A percentile compares a stretch with the other conserved stretches of the same genome.
Evolutionary conservation across 2,329 filamentous ascomycete species (phyloP).

Genomic region (Hirsutella minnesotensis): DNA sequence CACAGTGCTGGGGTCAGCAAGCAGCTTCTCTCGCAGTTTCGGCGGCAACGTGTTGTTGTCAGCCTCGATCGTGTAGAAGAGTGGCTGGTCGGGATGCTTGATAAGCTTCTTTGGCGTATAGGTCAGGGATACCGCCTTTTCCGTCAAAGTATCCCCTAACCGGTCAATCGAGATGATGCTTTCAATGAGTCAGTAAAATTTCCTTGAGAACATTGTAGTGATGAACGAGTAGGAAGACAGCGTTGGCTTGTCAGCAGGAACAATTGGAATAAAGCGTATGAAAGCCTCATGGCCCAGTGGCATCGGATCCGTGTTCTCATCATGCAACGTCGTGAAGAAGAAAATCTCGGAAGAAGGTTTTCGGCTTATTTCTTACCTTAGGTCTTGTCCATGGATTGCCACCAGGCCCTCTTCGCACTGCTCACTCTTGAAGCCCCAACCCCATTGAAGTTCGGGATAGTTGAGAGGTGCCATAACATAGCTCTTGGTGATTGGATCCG

Average conservation of each 20-base stretch:
- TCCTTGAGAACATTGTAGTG: background rate
- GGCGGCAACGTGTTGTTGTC: constrained; percentile 86
- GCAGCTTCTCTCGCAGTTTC: constrained; percentile 61
- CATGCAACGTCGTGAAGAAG: constrained; percentile 30
- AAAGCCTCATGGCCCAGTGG: constrained; percentile 41
- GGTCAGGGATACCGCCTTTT: constrained; percentile 73
- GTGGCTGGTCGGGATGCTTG: constrained; percentile 73
- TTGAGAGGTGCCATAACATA: constrained; percentile 89
- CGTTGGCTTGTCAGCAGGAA: constrained; percentile 74
- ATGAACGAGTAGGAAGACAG: constrained; percentile 6
- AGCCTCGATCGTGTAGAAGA: constrained; percentile 90
- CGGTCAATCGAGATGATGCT: constrained; percentile 89
- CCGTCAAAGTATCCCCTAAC: constrained; percentile 72
- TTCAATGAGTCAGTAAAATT: background rate
- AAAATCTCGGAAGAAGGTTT: constrained; percentile 13
- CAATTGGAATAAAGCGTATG: constrained; percentile 64
- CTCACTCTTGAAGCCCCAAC: constrained; percentile 93
- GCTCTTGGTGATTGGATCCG: constrained; percentile 72
- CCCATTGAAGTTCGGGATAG: constrained; percentile 81
- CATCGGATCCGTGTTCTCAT: constrained; percentile 55
- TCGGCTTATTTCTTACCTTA: constrained; percentile 53
- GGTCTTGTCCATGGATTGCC: constrained; percentile 77
- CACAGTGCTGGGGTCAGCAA: constrained; percentile 57
- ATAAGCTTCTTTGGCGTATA: constrained; percentile 86
- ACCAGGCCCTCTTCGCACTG: constrained; percentile 91